phyloP scores from a whole-genome alignment of 2,329 filamentous ascomycete species.

The Alternaria infectoria region DNA sequence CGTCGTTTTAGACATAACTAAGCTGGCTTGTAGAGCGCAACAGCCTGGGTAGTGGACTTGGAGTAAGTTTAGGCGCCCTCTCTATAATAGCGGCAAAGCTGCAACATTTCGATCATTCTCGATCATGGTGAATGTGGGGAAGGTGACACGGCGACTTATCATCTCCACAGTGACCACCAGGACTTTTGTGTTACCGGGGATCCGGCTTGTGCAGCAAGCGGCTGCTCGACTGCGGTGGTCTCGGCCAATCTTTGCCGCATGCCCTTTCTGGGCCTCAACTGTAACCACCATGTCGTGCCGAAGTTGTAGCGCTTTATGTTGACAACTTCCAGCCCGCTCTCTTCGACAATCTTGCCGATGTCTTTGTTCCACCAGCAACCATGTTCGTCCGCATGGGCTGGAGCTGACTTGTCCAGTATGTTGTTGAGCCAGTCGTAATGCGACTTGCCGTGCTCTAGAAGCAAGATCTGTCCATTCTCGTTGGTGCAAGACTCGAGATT shows the following conservation, averaged over 20 bases:
- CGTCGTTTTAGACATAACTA: constrained; percentile 12
- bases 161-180: constrained; percentile 46
- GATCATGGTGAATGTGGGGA: constrained; percentile 14
- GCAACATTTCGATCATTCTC: constrained; percentile 3
- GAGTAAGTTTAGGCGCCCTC: background rate
- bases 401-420: constrained; percentile 54
- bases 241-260: constrained; percentile 25
- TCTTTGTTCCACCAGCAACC: constrained; percentile 63
- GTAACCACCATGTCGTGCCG: constrained; percentile 58
- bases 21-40: background rate
- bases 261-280: constrained; percentile 52
- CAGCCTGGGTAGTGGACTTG: background rate
- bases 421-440: constrained; percentile 57
- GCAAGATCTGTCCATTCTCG: constrained; percentile 53
- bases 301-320: constrained; percentile 54
- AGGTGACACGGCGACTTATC: constrained; percentile 23
- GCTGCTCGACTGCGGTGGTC: constrained; percentile 15
- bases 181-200: constrained; percentile 33
- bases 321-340: constrained; percentile 57
- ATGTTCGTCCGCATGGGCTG: constrained; percentile 56
- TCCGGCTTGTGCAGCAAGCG: constrained; percentile 21
- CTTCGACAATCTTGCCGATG: constrained; percentile 55
- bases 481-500: constrained; percentile 54
- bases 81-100: constrained; percentile 10
- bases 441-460: constrained; percentile 59